A percentile compares a stretch with the other conserved stretches of the same genome.
Conservation (phyloP, 2,329 filamentous ascomycete species). For the Fusarium falciforme region DNA sequence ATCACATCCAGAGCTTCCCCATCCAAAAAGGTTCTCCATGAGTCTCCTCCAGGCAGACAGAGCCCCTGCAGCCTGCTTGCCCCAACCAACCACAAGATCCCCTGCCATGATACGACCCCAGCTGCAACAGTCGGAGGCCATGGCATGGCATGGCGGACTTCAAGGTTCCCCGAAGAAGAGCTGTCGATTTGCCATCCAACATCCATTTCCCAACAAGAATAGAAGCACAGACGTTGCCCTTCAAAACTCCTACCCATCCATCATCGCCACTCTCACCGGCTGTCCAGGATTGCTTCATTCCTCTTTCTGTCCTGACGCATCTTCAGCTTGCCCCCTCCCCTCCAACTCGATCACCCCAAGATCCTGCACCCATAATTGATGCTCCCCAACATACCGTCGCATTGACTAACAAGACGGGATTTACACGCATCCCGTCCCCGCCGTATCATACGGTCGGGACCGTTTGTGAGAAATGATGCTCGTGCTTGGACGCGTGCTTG, state of each 20-base stretch:
- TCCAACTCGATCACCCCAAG: neutral
- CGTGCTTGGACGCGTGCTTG: too few species aligned
- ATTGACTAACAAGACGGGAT: conserved; percentile 1
- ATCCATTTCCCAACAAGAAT: conserved; percentile 17
- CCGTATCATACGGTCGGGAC: conserved; percentile 1
- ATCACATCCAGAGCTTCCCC: neutral
- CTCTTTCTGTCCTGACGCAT: conserved; percentile 1
- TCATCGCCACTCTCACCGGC: conserved; percentile 24
- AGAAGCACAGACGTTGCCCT: neutral
- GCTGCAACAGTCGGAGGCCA: too few species aligned
- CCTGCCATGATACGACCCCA: conserved; percentile 20
- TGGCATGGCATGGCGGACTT: neutral
- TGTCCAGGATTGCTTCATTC: neutral
- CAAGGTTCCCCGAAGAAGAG: neutral
- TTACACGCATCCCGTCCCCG: neutral
- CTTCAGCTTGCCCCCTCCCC: conserved; percentile 2
- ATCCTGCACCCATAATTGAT: neutral
- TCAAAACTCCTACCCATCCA: neutral
- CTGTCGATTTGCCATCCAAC: conserved; percentile 11
- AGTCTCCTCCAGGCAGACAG: neutral
- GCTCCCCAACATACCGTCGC: neutral
- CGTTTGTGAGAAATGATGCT: neutral
- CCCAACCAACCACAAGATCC: conserved; percentile 24
- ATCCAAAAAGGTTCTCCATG: conserved; percentile 3
- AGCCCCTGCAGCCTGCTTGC: neutral